Conservation (phyloP, 1,284 basidiomycete species). For the Albatrellus sp. region DNA sequence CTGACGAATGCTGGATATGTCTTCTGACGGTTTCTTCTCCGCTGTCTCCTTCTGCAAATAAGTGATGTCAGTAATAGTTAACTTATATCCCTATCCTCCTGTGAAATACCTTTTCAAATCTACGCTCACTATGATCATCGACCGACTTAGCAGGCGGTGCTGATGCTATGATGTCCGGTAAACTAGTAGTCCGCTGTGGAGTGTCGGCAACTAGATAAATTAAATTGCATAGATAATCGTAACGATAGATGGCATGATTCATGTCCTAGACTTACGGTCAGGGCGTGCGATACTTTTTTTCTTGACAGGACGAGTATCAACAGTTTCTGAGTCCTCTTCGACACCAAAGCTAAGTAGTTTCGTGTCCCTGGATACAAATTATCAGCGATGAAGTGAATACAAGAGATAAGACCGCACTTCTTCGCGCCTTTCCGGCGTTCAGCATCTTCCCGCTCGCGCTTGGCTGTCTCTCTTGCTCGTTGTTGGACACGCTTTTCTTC, state of each 20-base stretch:
- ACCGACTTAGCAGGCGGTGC: too few species aligned
- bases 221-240: too few species aligned
- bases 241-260: too few species aligned
- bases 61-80: neutral
- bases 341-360: slow-evolving; percentile 81
- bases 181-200: slow-evolving; percentile 16
- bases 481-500: slow-evolving; percentile 79
- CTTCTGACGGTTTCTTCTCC: slow-evolving; percentile 1
- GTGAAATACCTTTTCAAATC: slow-evolving; percentile 1
- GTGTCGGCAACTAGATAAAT: slow-evolving; percentile 38
- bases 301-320: slow-evolving; percentile 23
- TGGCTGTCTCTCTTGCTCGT: slow-evolving; percentile 62
- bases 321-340: slow-evolving; percentile 54
- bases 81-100: neutral
- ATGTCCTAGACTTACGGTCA: slow-evolving; percentile 46
- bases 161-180: slow-evolving; percentile 15
- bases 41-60: slow-evolving; percentile 1
- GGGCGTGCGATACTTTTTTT: slow-evolving; percentile 75
- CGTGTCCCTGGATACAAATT: slow-evolving; percentile 50
- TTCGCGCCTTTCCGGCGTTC: slow-evolving; percentile 66
- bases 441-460: slow-evolving; percentile 67
- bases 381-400: neutral
- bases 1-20: slow-evolving; percentile 10
- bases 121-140: too few species aligned
- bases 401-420: slow-evolving; percentile 42